Evolutionary conservation across 202 grass and related monocot species (phyloP).

Genomic region (Alloteropsis angusta): DNA sequence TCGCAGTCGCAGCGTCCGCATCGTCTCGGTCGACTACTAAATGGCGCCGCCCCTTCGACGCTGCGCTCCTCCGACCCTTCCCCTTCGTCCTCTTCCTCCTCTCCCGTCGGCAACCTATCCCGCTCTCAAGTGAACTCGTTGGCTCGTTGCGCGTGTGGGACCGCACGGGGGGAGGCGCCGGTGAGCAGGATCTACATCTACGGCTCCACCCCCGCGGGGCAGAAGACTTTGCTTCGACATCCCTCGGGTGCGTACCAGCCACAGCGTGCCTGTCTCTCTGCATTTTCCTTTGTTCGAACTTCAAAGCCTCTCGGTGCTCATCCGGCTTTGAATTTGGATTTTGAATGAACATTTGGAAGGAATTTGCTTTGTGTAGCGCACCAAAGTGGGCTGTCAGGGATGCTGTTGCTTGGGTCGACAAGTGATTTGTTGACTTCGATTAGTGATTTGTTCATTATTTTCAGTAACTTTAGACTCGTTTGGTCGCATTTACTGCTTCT

Average conservation of each 20-base stretch:
- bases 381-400: neutral
- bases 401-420: neutral
- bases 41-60: slow-evolving; percentile 75
- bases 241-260: slow-evolving; percentile 39
- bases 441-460: neutral
- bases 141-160: neutral
- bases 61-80: neutral
- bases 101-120: neutral
- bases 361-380: neutral
- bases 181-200: slow-evolving; percentile 62
- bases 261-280: neutral
- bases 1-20: slow-evolving; percentile 26
- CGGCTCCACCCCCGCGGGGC: slow-evolving; percentile 69
- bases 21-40: slow-evolving; percentile 74
- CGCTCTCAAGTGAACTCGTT: neutral
- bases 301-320: neutral
- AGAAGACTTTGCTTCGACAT: slow-evolving; percentile 79
- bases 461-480: neutral
- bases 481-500: neutral
- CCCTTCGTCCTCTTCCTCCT: neutral
- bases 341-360: slow-evolving; percentile 10
- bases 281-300: neutral
- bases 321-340: neutral
- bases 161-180: slow-evolving; percentile 54
- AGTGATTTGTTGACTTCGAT: neutral